Percentiles rank a stretch among this genome's conserved stretches.
phyloP scores from a whole-genome alignment of 257 asterid genomes.

The Craterostigma plantagineum region DNA sequence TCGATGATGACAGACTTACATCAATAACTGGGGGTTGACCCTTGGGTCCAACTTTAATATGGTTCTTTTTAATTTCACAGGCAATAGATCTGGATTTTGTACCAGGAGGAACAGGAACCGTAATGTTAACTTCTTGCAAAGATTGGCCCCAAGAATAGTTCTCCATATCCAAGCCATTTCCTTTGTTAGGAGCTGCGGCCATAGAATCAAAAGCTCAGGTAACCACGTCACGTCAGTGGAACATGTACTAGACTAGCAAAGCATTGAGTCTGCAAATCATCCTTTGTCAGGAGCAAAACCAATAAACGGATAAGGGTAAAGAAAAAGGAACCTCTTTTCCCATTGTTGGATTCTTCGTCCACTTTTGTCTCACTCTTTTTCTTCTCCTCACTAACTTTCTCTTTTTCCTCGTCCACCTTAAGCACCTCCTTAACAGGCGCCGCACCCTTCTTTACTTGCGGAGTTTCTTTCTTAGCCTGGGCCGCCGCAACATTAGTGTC shows the following conservation, averaged over 20 bases:
- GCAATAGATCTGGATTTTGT: conserved; percentile 30
- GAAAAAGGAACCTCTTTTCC: no score
- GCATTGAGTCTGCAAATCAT: no score
- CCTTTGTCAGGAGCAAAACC: not conserved
- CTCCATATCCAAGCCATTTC: conserved; percentile 74
- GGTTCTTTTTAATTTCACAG: conserved; percentile 42
- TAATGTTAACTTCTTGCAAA: conserved; percentile 56
- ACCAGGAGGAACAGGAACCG: conserved; percentile 58
- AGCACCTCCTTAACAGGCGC: conserved; percentile 12
- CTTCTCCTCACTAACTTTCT: conserved; percentile 8
- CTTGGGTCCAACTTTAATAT: conserved; percentile 41
- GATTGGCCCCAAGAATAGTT: conserved; percentile 69
- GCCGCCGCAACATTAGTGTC: not conserved
- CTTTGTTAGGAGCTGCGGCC: conserved; percentile 38
- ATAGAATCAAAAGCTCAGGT: conserved; percentile 2
- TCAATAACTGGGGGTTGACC: conserved; percentile 38
- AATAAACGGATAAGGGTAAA: not conserved
- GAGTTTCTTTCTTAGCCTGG: conserved; percentile 13
- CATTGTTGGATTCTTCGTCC: conserved; percentile 12
- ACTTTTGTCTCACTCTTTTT: conserved; percentile 8
- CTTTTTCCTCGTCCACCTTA: conserved; percentile 5
- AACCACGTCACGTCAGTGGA: no score
- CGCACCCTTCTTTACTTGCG: conserved; percentile 12
- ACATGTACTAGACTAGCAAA: no score
- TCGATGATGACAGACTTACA: conserved; percentile 11